phyloP scores from a whole-genome alignment of 768 basidiomycete genomes.

The Udeniomyces megalosporus region DNA sequence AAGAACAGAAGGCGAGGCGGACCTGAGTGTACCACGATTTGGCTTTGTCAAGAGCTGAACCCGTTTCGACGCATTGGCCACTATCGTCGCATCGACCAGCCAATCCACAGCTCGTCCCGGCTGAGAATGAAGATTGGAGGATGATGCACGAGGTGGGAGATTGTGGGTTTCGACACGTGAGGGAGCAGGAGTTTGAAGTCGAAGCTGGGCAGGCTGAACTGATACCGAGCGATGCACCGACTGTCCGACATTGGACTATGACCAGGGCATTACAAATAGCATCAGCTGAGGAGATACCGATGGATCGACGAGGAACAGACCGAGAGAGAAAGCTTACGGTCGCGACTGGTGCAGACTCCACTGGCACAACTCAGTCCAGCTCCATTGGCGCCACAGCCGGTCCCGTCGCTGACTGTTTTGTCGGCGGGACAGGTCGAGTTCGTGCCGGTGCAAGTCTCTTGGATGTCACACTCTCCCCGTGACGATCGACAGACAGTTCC shows the following conservation, averaged over 20 bases:
- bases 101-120: constrained; percentile 45
- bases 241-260: constrained; percentile 55
- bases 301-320: background rate
- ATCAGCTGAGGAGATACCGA: background rate
- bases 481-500: constrained; percentile 48
- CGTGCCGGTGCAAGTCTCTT: constrained; percentile 60
- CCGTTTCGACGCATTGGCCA: constrained; percentile 39
- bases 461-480: constrained; percentile 53
- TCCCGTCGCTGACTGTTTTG: constrained; percentile 46
- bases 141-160: background rate
- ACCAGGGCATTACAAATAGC: background rate
- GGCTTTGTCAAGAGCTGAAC: constrained; percentile 43
- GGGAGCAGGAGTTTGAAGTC: constrained; percentile 48
- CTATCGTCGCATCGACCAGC: constrained; percentile 55
- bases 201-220: constrained; percentile 38
- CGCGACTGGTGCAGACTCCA: constrained; percentile 59
- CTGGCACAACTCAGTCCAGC: constrained; percentile 55
- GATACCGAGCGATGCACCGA: constrained; percentile 56
- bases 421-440: constrained; percentile 58
- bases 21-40: constrained; percentile 29
- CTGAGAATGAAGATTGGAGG: background rate
- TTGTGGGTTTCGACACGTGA: constrained; percentile 67
- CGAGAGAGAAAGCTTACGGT: constrained; percentile 34
- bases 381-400: constrained; percentile 44
- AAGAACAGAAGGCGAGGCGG: background rate